Percentiles rank a stretch among this genome's conserved stretches.
Conservation (phyloP, 495 filamentous ascomycete species). For the Trichoderma gamsii region DNA sequence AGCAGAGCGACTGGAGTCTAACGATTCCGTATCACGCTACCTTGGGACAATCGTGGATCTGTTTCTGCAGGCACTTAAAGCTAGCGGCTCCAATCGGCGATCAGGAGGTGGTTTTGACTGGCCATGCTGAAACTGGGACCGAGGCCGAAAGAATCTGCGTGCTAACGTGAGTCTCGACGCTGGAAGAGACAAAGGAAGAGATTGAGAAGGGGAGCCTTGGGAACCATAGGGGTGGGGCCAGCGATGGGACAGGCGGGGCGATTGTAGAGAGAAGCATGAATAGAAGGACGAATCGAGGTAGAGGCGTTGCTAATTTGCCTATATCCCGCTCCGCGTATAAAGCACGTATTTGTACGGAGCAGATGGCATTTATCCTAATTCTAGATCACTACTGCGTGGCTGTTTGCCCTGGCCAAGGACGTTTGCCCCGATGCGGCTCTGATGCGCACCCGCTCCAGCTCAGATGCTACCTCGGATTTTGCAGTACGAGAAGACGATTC, state of each 20-base stretch:
- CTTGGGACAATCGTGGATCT: slow-evolving; percentile 6
- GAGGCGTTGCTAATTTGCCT: too few species aligned
- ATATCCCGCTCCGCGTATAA: too few species aligned
- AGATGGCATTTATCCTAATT: not conserved
- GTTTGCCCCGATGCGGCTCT: slow-evolving; percentile 2
- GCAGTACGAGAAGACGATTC: not conserved
- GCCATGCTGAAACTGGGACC: not conserved
- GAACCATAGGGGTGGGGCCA: too few species aligned
- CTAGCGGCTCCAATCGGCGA: slow-evolving; percentile 7
- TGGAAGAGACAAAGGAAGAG: not conserved
- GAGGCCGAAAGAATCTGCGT: not conserved
- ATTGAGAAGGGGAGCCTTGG: not conserved
- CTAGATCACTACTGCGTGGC: not conserved
- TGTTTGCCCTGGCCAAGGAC: not conserved
- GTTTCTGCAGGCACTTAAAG: slow-evolving; percentile 9
- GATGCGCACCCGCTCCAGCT: not conserved
- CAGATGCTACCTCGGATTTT: not conserved
- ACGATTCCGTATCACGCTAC: not conserved
- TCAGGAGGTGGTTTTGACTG: not conserved
- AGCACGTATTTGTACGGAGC: not conserved
- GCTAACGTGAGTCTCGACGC: not conserved
- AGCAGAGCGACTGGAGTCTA: not conserved
- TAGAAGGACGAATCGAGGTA: too few species aligned
- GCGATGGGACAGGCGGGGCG: too few species aligned
- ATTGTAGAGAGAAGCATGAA: too few species aligned